Conservation (phyloP, 768 basidiomycete genomes). For the Lentinula aciculospora region DNA sequence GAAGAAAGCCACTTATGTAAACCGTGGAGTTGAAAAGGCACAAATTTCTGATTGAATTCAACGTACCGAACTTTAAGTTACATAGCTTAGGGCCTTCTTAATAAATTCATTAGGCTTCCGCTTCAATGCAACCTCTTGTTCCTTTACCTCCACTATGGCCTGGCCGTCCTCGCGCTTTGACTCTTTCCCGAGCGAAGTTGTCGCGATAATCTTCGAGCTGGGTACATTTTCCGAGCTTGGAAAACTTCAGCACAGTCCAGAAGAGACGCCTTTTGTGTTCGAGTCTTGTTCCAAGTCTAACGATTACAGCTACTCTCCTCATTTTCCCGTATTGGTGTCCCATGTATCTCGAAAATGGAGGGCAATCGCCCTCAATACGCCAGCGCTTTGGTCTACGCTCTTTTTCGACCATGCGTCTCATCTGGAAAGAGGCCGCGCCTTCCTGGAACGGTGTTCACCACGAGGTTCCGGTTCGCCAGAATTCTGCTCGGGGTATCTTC, state of each 20-base stretch:
- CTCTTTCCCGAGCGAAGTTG: conserved; percentile 49
- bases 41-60: background rate
- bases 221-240: conserved; percentile 33
- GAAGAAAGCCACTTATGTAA: background rate
- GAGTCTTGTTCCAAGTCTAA: conserved; percentile 33
- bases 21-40: background rate
- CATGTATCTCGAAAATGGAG: conserved; percentile 59
- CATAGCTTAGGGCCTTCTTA: background rate
- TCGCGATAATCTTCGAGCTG: conserved; percentile 52
- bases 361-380: conserved; percentile 42
- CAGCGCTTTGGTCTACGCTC: conserved; percentile 50
- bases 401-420: conserved; percentile 48
- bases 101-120: conserved; percentile 1
- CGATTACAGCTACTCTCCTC: conserved; percentile 29
- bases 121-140: conserved; percentile 2
- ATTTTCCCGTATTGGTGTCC: conserved; percentile 50
- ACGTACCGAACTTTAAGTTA: background rate
- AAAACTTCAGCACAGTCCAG: conserved; percentile 27
- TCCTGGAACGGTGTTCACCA: conserved; percentile 29
- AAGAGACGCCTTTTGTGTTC: conserved; percentile 42
- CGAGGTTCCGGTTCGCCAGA: background rate
- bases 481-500: background rate
- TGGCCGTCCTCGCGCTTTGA: background rate
- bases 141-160: background rate
- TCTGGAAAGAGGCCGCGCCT: conserved; percentile 39